Conservation (phyloP, 139 green algal species). For the Closterium sp. region DNA sequence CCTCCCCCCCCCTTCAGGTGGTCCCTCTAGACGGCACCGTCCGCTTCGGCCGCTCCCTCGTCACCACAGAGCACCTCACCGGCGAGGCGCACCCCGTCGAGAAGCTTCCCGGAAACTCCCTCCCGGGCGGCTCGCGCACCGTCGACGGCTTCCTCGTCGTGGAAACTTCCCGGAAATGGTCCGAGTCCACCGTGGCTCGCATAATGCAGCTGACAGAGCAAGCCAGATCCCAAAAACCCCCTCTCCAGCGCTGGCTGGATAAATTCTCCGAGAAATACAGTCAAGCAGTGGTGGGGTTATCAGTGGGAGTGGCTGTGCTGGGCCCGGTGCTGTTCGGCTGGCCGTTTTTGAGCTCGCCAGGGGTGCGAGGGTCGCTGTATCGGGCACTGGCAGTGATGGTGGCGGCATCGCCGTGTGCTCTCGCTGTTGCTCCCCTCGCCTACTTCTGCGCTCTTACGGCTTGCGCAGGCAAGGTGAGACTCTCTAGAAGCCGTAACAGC, state of each 20-base stretch:
- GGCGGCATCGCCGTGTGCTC: conserved; percentile 60
- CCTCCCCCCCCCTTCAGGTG: too few relatives aligned
- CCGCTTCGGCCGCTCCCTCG: conserved; percentile 31
- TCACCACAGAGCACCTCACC: conserved; percentile 61
- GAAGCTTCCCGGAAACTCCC: conserved; percentile 47
- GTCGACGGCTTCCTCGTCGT: conserved; percentile 53
- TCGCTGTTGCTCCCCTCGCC: conserved; percentile 53
- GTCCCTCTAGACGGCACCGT: conserved; percentile 58
- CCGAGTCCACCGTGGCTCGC: conserved; percentile 53
- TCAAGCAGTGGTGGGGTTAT: conserved; percentile 38
- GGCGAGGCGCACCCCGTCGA: conserved; percentile 53
- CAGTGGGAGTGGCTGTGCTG: conserved; percentile 39
- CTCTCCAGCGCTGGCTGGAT: conserved; percentile 56
- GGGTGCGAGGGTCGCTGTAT: conserved; percentile 54
- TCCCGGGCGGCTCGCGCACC: conserved; percentile 54
- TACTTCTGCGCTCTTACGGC: too few relatives aligned
- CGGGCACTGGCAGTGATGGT: conserved; percentile 58
- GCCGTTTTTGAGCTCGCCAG: conserved; percentile 37
- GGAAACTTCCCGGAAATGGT: conserved; percentile 24
- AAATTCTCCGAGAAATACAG: conserved; percentile 53
- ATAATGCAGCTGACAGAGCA: conserved; percentile 55
- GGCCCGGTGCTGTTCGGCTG: conserved; percentile 53
- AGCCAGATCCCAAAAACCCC: conserved; percentile 30
- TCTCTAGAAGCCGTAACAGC: too few relatives aligned
- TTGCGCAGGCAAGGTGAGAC: too few relatives aligned